These are phyloP conservation scores for Symbiodinium pilosum DNA, from an alignment of 73 alveolate species.

Conservation along the genomic window DNA sequence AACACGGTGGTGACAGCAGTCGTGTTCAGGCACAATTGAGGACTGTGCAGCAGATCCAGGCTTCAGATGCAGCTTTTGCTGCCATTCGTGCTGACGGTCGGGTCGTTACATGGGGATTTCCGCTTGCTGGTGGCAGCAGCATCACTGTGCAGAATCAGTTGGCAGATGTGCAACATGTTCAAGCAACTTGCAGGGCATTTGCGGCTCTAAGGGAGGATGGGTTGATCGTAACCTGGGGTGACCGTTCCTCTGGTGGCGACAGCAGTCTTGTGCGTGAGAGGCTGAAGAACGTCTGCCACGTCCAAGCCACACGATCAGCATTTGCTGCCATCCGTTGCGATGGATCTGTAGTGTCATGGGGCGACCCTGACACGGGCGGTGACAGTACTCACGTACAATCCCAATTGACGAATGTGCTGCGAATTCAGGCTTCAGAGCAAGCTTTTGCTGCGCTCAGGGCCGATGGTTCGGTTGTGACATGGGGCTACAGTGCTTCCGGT, in stretches of 20 bases:
- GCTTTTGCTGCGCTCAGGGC: too few species aligned
- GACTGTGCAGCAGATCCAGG: background rate
- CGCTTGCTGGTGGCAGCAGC: background rate
- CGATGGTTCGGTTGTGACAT: too few species aligned
- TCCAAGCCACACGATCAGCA: background rate
- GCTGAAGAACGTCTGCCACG: background rate
- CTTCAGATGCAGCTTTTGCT: background rate
- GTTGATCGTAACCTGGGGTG: background rate
- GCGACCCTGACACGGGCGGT: too few species aligned
- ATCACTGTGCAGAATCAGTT: background rate
- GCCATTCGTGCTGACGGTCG: background rate
- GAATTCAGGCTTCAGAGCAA: too few species aligned
- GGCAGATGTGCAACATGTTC: background rate
- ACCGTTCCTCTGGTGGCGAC: background rate
- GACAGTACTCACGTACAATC: too few species aligned
- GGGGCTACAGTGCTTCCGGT: too few species aligned
- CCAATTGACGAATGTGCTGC: too few species aligned
- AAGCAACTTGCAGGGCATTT: background rate
- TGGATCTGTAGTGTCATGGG: background rate
- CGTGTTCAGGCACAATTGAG: background rate
- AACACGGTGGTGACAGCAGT: background rate
- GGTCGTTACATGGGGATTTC: background rate
- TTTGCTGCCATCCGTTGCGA: background rate
- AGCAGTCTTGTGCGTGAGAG: background rate
- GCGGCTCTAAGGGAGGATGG: background rate